Conservation (phyloP, 2,329 filamentous ascomycete genomes). For the Aaosphaeria arxii region DNA sequence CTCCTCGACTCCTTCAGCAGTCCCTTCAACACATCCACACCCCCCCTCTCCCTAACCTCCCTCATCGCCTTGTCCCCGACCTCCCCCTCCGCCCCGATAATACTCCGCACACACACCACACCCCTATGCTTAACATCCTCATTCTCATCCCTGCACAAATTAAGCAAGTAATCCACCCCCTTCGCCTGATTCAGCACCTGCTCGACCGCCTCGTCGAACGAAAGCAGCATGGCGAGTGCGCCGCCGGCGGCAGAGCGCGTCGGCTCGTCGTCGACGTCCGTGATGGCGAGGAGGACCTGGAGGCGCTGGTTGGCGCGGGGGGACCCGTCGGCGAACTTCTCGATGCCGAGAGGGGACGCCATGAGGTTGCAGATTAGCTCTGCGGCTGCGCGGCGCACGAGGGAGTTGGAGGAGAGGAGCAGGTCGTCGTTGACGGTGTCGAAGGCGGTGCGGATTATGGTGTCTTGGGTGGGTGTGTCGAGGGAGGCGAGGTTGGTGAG, state of each 20-base stretch:
- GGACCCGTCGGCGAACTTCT: constrained; percentile 66
- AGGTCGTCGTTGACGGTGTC: constrained; percentile 72
- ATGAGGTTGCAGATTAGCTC: constrained; percentile 92
- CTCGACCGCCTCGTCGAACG: constrained; percentile 70
- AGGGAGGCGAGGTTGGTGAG: constrained; percentile 87
- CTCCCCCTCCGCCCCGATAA: constrained; percentile 65
- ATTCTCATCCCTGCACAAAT: constrained; percentile 69
- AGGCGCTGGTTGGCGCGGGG: constrained; percentile 69
- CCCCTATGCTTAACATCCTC: constrained; percentile 68
- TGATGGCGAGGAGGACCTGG: constrained; percentile 81
- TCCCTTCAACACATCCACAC: constrained; percentile 65
- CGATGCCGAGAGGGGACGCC: constrained; percentile 63
- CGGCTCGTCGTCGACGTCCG: constrained; percentile 76
- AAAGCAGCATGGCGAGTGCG: constrained; percentile 79
- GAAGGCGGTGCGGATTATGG: constrained; percentile 74
- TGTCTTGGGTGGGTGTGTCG: constrained; percentile 61
- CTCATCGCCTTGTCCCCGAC: constrained; percentile 50
- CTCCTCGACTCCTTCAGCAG: constrained; percentile 67
- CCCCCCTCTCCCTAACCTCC: constrained; percentile 54
- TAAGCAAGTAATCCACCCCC: constrained; percentile 76
- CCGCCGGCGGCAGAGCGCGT: constrained; percentile 85
- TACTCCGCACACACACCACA: constrained; percentile 70
- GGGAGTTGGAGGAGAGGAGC: constrained; percentile 69
- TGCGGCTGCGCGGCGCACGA: constrained; percentile 77
- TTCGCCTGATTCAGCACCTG: constrained; percentile 65